Base-by-base conservation (phyloP, 306 rosid genomes). In the Cicer cuneatum region DNA sequence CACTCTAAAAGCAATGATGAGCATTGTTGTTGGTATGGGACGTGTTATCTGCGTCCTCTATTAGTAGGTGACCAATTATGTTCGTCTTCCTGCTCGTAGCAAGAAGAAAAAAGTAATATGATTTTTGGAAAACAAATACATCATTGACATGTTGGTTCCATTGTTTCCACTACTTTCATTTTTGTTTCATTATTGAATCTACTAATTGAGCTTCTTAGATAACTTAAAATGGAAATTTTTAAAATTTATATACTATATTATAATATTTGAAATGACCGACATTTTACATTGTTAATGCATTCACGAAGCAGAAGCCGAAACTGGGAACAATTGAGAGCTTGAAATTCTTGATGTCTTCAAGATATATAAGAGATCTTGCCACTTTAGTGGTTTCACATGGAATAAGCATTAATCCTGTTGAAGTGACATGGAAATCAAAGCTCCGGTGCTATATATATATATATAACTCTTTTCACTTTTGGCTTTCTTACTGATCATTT, bases 281-380 rank as follows among this genome's bases (percentile, higher is more conserved):
- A 10, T 42, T 75, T 63, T 54, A 60, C 58, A 41, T 68, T 13
- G 46, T 69, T 35, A n/a, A 41, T 69, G 7, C 49, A 40, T 49
- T 60, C 33, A 66, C 83, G 33, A 90, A 95, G 99, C 96, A 89
- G 33, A 95, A 89, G 90, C 96, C 92, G 29, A 90, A 84, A 71
- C 90, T 95, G 99, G 97, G 98, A 57, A 95, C 99, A 61, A 89
- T 92, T 87, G 99, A 95, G 93, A 95, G 99, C 89, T 84, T 95
- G 86, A 95, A 95, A 72, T 95, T 95, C 90, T 90, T 95, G 88
- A 96, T 92, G 66, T 95, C 99, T 79, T 95, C 99, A 41, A 86
- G 62, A 80, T 95, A 95, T 81, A 82, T 95, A 42, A 89, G 99
- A 81, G 97, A 95, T 89, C 96, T 95, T 57, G 99, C 99, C 49